A percentile compares a stretch with the other conserved stretches of the same genome.
These are phyloP conservation scores for Skeletonema potamos DNA, from an alignment of 108 stramenopile species.

Conservation along the genomic window DNA sequence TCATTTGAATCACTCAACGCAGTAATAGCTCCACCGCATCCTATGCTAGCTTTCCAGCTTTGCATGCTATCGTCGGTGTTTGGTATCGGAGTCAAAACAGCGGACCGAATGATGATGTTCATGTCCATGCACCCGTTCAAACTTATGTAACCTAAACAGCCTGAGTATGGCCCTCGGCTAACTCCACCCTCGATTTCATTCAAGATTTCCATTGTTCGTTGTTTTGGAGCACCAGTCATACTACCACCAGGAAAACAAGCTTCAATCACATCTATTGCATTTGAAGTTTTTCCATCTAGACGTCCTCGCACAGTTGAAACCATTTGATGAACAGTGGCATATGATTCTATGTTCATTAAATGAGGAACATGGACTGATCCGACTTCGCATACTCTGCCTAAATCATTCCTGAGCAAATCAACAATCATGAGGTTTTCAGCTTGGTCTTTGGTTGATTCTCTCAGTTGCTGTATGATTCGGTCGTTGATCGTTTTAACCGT, in stretches of 20 bases:
- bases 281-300: conserved; percentile 40
- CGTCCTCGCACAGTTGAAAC: conserved; percentile 88
- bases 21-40: conserved; percentile 95
- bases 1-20: conserved; percentile 86
- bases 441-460: conserved; percentile 71
- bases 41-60: conserved; percentile 73
- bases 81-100: conserved; percentile 69
- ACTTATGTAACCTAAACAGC: conserved; percentile 89
- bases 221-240: conserved; percentile 99
- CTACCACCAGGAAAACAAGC: conserved; percentile 97
- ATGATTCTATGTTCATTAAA: conserved; percentile 94
- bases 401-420: conserved; percentile 94
- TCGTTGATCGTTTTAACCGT: conserved; percentile 53
- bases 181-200: conserved; percentile 75
- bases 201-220: conserved; percentile 91
- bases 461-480: conserved; percentile 50
- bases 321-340: conserved; percentile 97
- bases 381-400: conserved; percentile 86
- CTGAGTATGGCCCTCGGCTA: conserved; percentile 90
- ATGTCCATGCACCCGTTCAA: conserved; percentile 86
- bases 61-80: conserved; percentile 7
- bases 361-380: conserved; percentile 92
- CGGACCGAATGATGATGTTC: conserved; percentile 96
- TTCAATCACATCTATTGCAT: conserved; percentile 78
- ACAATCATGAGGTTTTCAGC: conserved; percentile 99